Base-by-base conservation (phyloP, 1,284 basidiomycete genomes). In the Limonomyces culmigenus region DNA sequence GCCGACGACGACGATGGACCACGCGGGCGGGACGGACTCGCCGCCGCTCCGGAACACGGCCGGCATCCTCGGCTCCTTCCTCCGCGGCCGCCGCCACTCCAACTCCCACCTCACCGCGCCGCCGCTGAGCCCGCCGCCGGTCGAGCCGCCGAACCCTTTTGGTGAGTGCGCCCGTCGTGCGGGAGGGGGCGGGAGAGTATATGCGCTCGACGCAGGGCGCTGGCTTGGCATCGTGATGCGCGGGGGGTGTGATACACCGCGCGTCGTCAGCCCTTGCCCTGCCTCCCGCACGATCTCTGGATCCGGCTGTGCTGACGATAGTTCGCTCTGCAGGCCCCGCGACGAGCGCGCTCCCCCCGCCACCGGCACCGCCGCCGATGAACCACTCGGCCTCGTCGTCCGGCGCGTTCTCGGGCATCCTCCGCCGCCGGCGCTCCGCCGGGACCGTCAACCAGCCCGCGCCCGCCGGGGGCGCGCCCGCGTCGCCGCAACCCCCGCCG, bases 31-130 rank as follows among this genome's bases (percentile, higher is more conserved):
- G 10, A 32, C 30, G 10, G 30, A 32, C 30, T 32, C 30, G 8
- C 30, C 30, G 10, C 30, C 30, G 11, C 30, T 32, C 15, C 30
- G 30, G 6, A 8, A 32, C 10, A 32, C 30, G 30, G 25, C 10
- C 25, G 25, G 25, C n/a, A 32, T 32, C 30, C 30, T 32, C 16
- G 30, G 30, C 30, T 32, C 30, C 10, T 32, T 32, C 30, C 30
- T 32, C 10, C 30, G 30, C 30, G 10, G 11, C 30, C 10, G 30
- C 8, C 30, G 30, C 6, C 30, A 32, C 30, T 32, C 30, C 30
- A 32, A 32, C 30, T 32, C 30, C 16, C 30, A 32, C 30, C 30
- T 32, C 6, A 32, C 8, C 30, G n/a, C n/a, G n/a, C 30, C 30
- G 16, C 30, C 30, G 30, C 30, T 11, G 23, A 27, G 23, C 30